Conservation (phyloP, 78 protist species). For the Abeoforma whisleri region DNA sequence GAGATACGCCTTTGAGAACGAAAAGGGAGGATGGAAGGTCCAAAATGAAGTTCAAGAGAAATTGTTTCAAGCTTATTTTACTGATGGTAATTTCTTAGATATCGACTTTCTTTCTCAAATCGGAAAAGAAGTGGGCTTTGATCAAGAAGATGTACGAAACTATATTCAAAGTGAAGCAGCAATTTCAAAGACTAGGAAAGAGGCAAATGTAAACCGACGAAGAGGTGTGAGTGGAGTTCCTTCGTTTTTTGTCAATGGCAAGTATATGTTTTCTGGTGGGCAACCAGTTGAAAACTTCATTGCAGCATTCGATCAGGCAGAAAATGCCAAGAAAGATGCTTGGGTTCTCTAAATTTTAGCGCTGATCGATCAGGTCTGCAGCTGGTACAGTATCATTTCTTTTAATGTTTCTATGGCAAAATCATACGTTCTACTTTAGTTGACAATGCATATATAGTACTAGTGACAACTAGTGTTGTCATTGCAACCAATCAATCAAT, state of each 20-base stretch:
- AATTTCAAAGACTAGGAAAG: background rate
- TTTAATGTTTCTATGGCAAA: no score
- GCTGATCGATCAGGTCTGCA: no score
- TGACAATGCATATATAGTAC: no score
- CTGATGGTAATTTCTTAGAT: conserved; percentile 30
- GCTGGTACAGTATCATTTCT: no score
- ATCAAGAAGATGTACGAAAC: background rate
- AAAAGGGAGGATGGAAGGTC: background rate
- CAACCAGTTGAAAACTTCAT: conserved; percentile 9
- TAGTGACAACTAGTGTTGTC: no score
- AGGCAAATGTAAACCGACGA: background rate
- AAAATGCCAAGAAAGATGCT: no score
- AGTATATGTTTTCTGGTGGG: conserved; percentile 32
- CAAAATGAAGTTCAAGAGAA: conserved; percentile 18
- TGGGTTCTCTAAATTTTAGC: no score
- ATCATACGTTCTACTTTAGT: no score
- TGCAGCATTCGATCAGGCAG: background rate
- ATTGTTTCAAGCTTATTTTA: conserved; percentile 30
- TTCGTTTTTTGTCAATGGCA: conserved; percentile 9
- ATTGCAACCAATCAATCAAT: no score
- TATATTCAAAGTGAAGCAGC: background rate
- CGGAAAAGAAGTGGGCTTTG: background rate
- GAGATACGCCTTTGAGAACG: background rate
- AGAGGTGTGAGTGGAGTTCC: conserved; percentile 21
- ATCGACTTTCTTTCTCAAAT: background rate